Base-by-base conservation (phyloP, 2,329 filamentous ascomycete genomes). In the Simplicillium aogashimaense region DNA sequence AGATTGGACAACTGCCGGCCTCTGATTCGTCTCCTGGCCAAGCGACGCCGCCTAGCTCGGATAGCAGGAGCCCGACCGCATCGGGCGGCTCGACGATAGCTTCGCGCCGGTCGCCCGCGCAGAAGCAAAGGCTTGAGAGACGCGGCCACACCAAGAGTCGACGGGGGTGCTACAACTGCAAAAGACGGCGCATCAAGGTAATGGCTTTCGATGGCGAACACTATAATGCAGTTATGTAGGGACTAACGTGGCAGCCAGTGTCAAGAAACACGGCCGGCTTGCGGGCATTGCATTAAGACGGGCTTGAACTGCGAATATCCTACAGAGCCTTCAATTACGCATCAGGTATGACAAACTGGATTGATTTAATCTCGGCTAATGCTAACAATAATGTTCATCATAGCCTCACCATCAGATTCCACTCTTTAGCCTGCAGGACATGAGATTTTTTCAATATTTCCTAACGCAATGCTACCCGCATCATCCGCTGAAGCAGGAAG, bases 401-500 rank as follows among this genome's bases (percentile, higher is more conserved):
- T 47, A 76, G 70, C 72, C 73, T n/a, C 69, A 72, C 45, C 61
- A 70, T 46, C 72, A 74, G 46, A 66, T 75, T n/a, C 74, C 72
- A 3, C 55, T 78, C 0, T 79, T 80, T 52, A 76, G 66, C 39
- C 50, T 78, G 41, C 70, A 76, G 37, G 79, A 83, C 49, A 81
- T 83, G 78, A 72, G 77, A 30, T 72, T 82, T 53, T 83, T 83
- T 49, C 78, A 83, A 53, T 76, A 83, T 54, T 83, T 82, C 47
- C 58, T 83, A 13, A 59, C 72, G 20, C 65, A 69, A 29, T 79
- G 75, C 47, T 77, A 76, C 50, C 81, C 80, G 3, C 72, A 78
- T 54, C 67, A 83, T 17, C 79, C 81, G 0, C 59, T 83, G 14
- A 78, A 76, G 32, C 78, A 79, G 45, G 77, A 84, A 46, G 64